Base-by-base conservation (phyloP, 108 stramenopile genomes). In the Aurantiochytrium sp. region DNA sequence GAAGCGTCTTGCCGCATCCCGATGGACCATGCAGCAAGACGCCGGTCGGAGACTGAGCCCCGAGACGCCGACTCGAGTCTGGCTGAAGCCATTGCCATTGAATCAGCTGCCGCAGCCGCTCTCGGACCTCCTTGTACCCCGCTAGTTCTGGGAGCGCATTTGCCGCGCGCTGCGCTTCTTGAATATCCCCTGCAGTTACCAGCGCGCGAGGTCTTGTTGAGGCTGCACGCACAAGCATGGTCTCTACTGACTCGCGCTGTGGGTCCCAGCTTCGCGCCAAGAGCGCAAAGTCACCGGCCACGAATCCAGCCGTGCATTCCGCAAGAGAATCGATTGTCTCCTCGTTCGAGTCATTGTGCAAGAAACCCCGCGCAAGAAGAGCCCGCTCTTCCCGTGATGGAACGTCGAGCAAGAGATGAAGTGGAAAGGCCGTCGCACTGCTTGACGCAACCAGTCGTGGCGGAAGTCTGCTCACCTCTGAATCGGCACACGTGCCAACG, bases 21-120 rank as follows among this genome's bases (percentile, higher is more conserved):
- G 99, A 98, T 6, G 99, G 99, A 5, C 99, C 98, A 89, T 99
- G 98, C 91, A 99, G 99, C 35, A 99, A 95, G 44, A 99, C 97
- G 51, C 99, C 98, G 58, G 96, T 96, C 19, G 97, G 97, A 5
- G 99, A 93, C 72, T 96, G 93, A 96, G 97, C 97, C 64, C 98
- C 98, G 89, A 99, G 98, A 89, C 76, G 45, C 76, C 96, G 96
- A 90, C 97, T 98, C 76, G 97, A 92, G 58, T 96, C 97, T 0
- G 98, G 93, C 90, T 98, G 97, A 89, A 98, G 97, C 87, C 45
- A 53, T 18, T 83, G 45, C 76, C 76, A 83, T 2, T 53, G 45
- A 8, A 83, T 12, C 0, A 83, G 76, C 51, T 83, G 76, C 0
- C 5, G n/a, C 25, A 83, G 45, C 25, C 76, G 45, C 49, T 83